phyloP scores from a whole-genome alignment of 2,329 filamentous ascomycete species.

The Ophiostoma montium region DNA sequence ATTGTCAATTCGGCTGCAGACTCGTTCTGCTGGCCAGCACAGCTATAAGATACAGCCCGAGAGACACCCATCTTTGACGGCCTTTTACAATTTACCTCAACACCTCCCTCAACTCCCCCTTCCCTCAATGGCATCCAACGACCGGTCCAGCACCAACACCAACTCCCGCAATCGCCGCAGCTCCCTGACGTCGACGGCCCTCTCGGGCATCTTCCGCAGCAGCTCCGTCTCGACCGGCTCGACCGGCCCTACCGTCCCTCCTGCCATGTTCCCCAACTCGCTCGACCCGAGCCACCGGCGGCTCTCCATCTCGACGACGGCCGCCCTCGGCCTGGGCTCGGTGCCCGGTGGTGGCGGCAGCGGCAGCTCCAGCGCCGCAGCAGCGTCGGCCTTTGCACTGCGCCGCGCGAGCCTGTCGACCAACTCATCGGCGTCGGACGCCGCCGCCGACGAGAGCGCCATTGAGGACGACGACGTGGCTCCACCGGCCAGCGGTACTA shows the following conservation, averaged over 20 bases:
- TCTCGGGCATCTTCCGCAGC: slow-evolving; percentile 45
- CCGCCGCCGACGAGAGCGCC: slow-evolving; percentile 57
- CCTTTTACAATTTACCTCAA: not conserved
- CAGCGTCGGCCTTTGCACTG: slow-evolving; percentile 31
- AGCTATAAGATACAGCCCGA: not conserved
- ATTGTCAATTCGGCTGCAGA: too few relatives aligned
- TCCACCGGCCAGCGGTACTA: slow-evolving; percentile 21
- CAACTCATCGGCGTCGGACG: slow-evolving; percentile 28
- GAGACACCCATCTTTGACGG: too few relatives aligned
- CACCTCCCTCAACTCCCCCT: not conserved
- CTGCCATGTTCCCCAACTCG: slow-evolving; percentile 31
- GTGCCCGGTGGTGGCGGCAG: slow-evolving; percentile 30
- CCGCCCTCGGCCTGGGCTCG: slow-evolving; percentile 48
- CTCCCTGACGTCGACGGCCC: slow-evolving; percentile 41
- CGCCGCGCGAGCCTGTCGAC: slow-evolving; percentile 59
- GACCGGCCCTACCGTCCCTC: slow-evolving; percentile 26
- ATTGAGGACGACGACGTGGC: slow-evolving; percentile 53
- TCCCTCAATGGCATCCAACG: slow-evolving; percentile 14
- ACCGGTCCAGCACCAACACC: slow-evolving; percentile 17
- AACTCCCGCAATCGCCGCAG: slow-evolving; percentile 32
- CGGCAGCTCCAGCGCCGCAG: not conserved
- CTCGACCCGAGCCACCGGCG: slow-evolving; percentile 45
- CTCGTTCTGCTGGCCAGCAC: too few relatives aligned
- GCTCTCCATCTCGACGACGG: slow-evolving; percentile 52
- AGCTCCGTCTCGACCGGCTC: slow-evolving; percentile 32